Conservation (phyloP, 1,284 basidiomycete genomes). For the Gymnopus androsaceus region DNA sequence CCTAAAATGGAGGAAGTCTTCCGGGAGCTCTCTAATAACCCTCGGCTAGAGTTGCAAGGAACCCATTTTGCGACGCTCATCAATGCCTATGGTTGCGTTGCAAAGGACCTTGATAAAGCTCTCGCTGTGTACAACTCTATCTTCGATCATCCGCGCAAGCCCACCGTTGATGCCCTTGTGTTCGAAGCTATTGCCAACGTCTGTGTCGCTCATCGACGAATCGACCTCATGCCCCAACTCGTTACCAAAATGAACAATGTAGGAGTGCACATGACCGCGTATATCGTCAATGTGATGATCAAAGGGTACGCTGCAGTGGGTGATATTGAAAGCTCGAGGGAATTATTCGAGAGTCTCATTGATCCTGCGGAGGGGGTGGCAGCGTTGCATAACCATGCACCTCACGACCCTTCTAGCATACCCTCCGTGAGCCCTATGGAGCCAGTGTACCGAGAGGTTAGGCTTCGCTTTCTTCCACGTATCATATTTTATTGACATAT, state of each 20-base stretch:
- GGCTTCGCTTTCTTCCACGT: slow-evolving; percentile 29
- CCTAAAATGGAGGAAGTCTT: slow-evolving; percentile 77
- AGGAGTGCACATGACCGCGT: slow-evolving; percentile 89
- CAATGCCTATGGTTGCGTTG: slow-evolving; percentile 85
- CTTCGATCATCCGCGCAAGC: slow-evolving; percentile 47
- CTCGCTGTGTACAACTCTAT: slow-evolving; percentile 82
- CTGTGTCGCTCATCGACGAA: slow-evolving; percentile 76
- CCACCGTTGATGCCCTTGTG: slow-evolving; percentile 71
- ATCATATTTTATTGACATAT: slow-evolving; percentile 5
- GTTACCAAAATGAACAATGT: slow-evolving; percentile 61
- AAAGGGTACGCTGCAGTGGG: slow-evolving; percentile 81
- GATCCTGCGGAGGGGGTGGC: slow-evolving; percentile 89
- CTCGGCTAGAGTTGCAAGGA: slow-evolving; percentile 66
- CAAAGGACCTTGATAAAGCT: slow-evolving; percentile 79
- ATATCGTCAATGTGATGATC: slow-evolving; percentile 93
- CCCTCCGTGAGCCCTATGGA: slow-evolving; percentile 41
- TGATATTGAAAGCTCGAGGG: slow-evolving; percentile 70
- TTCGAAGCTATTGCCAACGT: slow-evolving; percentile 94
- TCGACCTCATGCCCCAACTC: slow-evolving; percentile 79
- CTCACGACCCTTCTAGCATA: slow-evolving; percentile 48
- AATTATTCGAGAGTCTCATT: slow-evolving; percentile 83
- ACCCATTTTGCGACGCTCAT: slow-evolving; percentile 93
- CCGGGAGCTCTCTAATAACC: slow-evolving; percentile 55
- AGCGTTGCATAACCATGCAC: slow-evolving; percentile 85
- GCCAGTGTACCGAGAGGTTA: slow-evolving; percentile 88